A percentile compares a stretch with the other conserved stretches of the same genome.
These are phyloP conservation scores for Osmozyma mogii DNA, from an alignment of 805 yeast species.

Conservation along the genomic window DNA sequence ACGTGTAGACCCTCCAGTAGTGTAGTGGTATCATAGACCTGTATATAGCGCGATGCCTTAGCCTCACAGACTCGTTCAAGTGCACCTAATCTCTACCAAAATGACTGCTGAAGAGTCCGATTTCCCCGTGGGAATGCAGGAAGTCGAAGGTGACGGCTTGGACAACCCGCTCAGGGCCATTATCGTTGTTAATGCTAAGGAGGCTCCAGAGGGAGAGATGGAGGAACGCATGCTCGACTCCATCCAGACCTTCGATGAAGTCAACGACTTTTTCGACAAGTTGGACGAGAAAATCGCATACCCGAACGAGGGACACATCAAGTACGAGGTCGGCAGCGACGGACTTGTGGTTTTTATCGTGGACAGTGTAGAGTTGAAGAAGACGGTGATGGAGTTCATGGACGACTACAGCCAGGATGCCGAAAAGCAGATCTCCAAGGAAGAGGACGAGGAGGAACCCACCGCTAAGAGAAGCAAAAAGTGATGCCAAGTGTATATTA, in stretches of 20 bases:
- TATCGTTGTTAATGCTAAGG: constrained; percentile 31
- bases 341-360: constrained; percentile 52
- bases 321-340: constrained; percentile 55
- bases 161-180: constrained; percentile 42
- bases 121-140: constrained; percentile 1
- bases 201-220: constrained; percentile 35
- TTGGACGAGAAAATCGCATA: constrained; percentile 45
- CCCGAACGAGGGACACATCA: constrained; percentile 47
- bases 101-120: neutral
- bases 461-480: no score
- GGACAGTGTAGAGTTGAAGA: constrained; percentile 30
- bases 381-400: constrained; percentile 34
- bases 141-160: constrained; percentile 20
- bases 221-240: constrained; percentile 40
- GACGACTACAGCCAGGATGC: no score
- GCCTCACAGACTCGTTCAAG: no score
- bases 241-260: constrained; percentile 38
- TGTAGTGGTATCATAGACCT: no score
- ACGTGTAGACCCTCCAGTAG: neutral
- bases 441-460: no score
- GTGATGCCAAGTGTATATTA: no score
- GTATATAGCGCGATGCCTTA: no score
- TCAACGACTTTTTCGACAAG: constrained; percentile 44
- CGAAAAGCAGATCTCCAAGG: no score
- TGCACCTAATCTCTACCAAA: no score